These are phyloP conservation scores for Aspergillus sp. DNA, from an alignment of 2,329 filamentous ascomycete genomes.

Conservation along the genomic window DNA sequence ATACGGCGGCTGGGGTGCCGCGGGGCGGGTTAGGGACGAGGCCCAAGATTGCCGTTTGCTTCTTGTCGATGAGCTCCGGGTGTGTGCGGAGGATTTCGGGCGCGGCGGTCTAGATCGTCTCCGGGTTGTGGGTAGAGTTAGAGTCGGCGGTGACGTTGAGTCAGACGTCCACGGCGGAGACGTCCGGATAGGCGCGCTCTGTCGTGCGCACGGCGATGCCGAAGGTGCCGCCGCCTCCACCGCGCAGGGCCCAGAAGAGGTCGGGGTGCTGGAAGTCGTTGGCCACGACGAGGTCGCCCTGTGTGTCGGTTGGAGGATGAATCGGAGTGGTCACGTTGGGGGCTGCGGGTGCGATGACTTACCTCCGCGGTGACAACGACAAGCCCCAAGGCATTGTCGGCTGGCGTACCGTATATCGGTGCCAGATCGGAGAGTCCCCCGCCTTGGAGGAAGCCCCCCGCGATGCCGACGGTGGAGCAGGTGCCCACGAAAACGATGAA, in stretches of 20 bases:
- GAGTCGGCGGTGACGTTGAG: not conserved
- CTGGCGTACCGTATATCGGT: constrained; percentile 50
- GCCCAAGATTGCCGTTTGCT: not conserved
- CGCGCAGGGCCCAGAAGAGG: constrained; percentile 46
- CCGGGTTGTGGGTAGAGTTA: not conserved
- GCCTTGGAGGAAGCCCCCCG: constrained; percentile 40
- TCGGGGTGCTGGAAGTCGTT: constrained; percentile 44
- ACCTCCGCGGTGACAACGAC: constrained; percentile 48
- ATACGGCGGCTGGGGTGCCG: not conserved
- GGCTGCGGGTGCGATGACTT: not conserved
- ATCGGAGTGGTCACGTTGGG: not conserved
- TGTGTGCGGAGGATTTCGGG: not conserved
- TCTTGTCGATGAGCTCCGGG: not conserved
- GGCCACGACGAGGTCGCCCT: constrained; percentile 46
- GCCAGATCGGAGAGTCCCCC: constrained; percentile 47
- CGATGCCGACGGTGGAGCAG: constrained; percentile 16
- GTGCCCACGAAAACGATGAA: constrained; percentile 8
- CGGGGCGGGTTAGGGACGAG: not conserved
- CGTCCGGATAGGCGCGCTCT: constrained; percentile 40
- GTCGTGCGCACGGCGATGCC: constrained; percentile 31
- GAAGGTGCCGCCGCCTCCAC: constrained; percentile 33
- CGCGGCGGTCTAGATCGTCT: not conserved
- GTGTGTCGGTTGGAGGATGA: not conserved
- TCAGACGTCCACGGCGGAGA: constrained; percentile 24
- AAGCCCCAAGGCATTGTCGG: constrained; percentile 51